These are phyloP conservation scores for Phaeoacremonium minimum DNA, from an alignment of 2,329 filamentous ascomycete species.

Conservation along the genomic window DNA sequence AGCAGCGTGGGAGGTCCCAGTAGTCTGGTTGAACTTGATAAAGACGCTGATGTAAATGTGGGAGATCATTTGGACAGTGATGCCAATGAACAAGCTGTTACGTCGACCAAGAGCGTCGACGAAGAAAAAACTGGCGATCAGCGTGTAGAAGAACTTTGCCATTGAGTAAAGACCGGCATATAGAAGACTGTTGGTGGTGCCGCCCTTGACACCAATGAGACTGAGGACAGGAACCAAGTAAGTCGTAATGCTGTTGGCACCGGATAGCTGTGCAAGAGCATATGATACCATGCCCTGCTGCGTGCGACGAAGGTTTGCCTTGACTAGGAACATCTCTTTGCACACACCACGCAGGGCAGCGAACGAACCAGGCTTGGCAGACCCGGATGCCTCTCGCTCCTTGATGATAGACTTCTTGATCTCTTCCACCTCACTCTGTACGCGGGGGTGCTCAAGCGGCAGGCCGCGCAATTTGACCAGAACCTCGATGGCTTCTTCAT, in stretches of 20 bases:
- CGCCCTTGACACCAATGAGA: conserved; percentile 25
- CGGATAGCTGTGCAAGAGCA: conserved; percentile 35
- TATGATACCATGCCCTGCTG: conserved; percentile 31
- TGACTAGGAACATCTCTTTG: conserved; percentile 28
- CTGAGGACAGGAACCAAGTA: conserved; percentile 37
- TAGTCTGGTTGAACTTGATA: conserved; percentile 25
- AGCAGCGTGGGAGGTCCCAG: conserved; percentile 17
- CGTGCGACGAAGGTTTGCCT: conserved; percentile 31
- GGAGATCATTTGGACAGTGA: conserved; percentile 30
- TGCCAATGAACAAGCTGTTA: conserved; percentile 28
- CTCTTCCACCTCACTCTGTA: conserved; percentile 17
- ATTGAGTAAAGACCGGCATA: conserved; percentile 36
- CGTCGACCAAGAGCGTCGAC: conserved; percentile 37
- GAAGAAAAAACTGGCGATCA: conserved; percentile 37
- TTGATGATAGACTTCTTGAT: conserved; percentile 3
- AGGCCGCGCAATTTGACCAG: conserved; percentile 23
- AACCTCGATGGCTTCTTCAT: conserved; percentile 19
- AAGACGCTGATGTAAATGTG: conserved; percentile 35
- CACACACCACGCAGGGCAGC: conserved; percentile 10
- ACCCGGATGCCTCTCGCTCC: conserved; percentile 1
- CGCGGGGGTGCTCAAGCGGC: conserved; percentile 19
- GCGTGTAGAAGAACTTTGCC: conserved; percentile 34
- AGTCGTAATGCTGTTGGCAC: conserved; percentile 36
- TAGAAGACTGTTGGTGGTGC: conserved; percentile 26
- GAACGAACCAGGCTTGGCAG: background rate